phyloP scores from a whole-genome alignment of 2,329 filamentous ascomycete genomes.

The Nemania abortiva region DNA sequence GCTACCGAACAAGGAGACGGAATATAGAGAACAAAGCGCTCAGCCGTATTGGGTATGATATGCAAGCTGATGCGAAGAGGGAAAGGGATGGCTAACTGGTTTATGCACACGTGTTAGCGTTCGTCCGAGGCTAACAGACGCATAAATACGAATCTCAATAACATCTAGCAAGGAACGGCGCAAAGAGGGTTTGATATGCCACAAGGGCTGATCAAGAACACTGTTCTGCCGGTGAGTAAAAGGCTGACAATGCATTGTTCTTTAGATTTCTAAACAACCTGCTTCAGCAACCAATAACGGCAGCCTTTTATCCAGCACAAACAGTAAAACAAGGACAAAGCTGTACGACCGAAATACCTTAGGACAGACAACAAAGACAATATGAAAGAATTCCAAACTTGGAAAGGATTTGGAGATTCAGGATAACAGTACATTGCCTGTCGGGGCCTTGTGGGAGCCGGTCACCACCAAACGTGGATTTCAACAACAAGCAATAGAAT shows the following conservation, averaged over 20 bases:
- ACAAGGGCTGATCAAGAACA: background rate
- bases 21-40: background rate
- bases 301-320: background rate
- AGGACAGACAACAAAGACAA: background rate
- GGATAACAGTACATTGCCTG: background rate
- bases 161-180: background rate
- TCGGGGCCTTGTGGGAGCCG: background rate
- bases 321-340: background rate
- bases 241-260: conserved; percentile 10
- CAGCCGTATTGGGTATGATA: background rate
- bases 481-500: background rate
- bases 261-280: background rate
- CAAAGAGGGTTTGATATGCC: background rate
- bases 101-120: conserved; percentile 10
- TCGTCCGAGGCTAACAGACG: background rate
- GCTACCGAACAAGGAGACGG: background rate
- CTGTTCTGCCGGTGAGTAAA: background rate
- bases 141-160: background rate
- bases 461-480: background rate
- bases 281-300: background rate
- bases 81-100: background rate
- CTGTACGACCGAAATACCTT: background rate
- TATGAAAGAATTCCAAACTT: background rate
- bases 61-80: background rate
- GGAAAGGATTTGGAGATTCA: background rate